Evolutionary conservation across 1,284 basidiomycete species (phyloP).

Genomic region (Ustilago hordei): DNA sequence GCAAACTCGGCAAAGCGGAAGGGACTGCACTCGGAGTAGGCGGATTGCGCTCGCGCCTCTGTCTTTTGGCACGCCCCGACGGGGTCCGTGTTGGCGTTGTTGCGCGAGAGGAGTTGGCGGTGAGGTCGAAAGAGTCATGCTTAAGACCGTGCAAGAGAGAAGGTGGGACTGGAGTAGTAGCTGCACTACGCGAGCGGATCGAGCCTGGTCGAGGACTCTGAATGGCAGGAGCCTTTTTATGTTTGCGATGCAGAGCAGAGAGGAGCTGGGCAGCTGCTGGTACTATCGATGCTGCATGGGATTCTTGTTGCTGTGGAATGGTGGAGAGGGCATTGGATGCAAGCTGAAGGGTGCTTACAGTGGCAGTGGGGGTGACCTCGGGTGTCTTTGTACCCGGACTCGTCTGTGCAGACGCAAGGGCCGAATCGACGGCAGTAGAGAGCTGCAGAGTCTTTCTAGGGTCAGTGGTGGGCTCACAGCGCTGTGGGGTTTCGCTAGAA

Average conservation of each 20-base stretch:
- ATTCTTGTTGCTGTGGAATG: slow-evolving; percentile 7
- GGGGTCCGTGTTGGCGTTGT: slow-evolving; percentile 36
- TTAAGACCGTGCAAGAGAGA: slow-evolving; percentile 18
- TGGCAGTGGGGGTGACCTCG: slow-evolving; percentile 17
- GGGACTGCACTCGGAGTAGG: slow-evolving; percentile 7
- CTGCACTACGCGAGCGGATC: slow-evolving; percentile 35
- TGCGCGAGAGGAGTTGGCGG: slow-evolving; percentile 35
- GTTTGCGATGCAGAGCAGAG: slow-evolving; percentile 23
- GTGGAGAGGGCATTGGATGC: slow-evolving; percentile 40
- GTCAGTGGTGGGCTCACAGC: neutral
- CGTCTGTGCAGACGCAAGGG: slow-evolving; percentile 15
- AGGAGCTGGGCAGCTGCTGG: slow-evolving; percentile 30
- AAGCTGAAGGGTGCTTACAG: slow-evolving; percentile 35
- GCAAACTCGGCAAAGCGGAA: slow-evolving; percentile 35
- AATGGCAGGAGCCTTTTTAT: slow-evolving; percentile 42
- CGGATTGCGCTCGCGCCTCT: slow-evolving; percentile 33
- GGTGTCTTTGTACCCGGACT: slow-evolving; percentile 29
- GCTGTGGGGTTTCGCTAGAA: neutral
- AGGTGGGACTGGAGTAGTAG: slow-evolving; percentile 37
- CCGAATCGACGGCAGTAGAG: slow-evolving; percentile 14
- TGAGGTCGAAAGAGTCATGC: slow-evolving; percentile 29
- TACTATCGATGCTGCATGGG: slow-evolving; percentile 8
- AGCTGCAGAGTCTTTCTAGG: slow-evolving; percentile 9
- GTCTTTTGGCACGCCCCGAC: slow-evolving; percentile 31
- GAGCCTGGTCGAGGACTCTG: slow-evolving; percentile 36